Percentiles rank a stretch among this genome's conserved stretches.
These are phyloP conservation scores for Hippophae tibetana DNA, from an alignment of 306 rosid species.

Conservation along the genomic window DNA sequence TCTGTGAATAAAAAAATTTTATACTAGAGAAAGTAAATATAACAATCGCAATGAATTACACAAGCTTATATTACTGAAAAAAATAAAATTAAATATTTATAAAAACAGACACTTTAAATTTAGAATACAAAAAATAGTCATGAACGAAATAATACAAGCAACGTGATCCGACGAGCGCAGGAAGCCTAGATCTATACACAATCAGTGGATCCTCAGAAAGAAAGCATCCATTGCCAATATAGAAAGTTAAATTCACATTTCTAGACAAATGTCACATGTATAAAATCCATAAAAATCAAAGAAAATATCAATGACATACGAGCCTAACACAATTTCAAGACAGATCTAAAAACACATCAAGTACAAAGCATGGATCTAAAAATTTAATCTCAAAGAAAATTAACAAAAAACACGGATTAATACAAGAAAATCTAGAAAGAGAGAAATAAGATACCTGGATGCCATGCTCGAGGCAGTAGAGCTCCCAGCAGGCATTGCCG, in stretches of 20 bases:
- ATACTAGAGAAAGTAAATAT: too few species aligned
- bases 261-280: too few species aligned
- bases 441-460: conserved; percentile 38
- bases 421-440: neutral
- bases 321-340: neutral
- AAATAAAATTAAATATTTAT: neutral
- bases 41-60: too few species aligned
- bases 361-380: neutral
- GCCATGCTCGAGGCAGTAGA: conserved; percentile 90
- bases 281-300: neutral
- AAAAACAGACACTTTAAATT: neutral
- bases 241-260: neutral
- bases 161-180: neutral
- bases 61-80: neutral
- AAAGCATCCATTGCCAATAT: neutral
- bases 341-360: neutral
- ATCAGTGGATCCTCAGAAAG: neutral
- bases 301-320: neutral
- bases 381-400: neutral
- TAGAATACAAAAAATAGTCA: too few species aligned
- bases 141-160: neutral
- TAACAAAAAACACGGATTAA: neutral
- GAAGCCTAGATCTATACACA: neutral
- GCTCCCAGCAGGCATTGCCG: conserved; percentile 98
- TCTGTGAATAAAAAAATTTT: neutral